Base-by-base conservation (phyloP, 345 rosid genomes). In the Hibiscus trionum region DNA sequence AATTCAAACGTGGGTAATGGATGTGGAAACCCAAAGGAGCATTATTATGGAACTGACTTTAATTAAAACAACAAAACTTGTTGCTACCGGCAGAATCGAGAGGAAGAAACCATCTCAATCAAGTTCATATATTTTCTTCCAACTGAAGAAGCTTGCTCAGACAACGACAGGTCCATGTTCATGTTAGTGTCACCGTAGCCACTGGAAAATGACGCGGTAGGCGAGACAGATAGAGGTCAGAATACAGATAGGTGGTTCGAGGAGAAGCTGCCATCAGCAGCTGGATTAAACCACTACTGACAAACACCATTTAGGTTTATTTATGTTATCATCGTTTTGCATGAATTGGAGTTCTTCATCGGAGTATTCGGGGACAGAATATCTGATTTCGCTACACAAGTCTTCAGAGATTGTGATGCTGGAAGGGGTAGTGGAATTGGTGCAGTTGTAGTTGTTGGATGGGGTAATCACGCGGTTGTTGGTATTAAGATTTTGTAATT, bases 91-190 rank as follows among this genome's bases (percentile, higher is more conserved):
- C 65, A 62, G 77, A 82, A 84, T 19, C 64, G 77, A 76, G 85
- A 81, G 76, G 87, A 86, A 66, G 87, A 85, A 63, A 94, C 73
- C 98, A 94, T 91, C 88, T 94, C 98, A n/a, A 94, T 86, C 89
- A 92, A 80, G 81, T 94, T 97, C 93, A 91, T 91, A 76, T 94
- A 97, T 72, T 80, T 84, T 64, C 62, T 80, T 70, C 80, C 86
- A 35, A 66, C 64, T 2, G 80, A 70, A 31, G 66, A 66, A 31
- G 66, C 81, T 70, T 82, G 85, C 72, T 76, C 74, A 31, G 56
- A 64, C 63, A 63, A 47, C 56, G 4, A 8, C 17, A 61, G n/a
- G 73, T 80, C 73, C 63, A 1, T 71, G 67, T 61, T 52, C 61
- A 56, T 44, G 64, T 72, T 19, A 29, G 52, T 74, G 27, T 59